Evolutionary conservation across 768 basidiomycete species (phyloP).

Genomic region (Panaeolus papilionaceus): DNA sequence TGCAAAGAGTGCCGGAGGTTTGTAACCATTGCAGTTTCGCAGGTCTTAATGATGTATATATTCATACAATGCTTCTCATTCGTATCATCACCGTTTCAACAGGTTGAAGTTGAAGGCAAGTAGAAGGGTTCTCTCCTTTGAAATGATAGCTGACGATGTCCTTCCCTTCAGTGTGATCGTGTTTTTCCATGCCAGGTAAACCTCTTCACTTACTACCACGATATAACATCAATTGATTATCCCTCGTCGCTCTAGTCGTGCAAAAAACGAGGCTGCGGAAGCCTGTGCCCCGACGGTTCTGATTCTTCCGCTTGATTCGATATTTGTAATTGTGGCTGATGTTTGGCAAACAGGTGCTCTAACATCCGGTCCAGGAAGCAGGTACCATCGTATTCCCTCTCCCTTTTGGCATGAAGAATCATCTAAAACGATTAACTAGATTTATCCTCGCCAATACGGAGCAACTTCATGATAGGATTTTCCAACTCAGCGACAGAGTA

Average conservation of each 20-base stretch:
- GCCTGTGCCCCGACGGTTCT: conserved; percentile 64
- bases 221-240: conserved; percentile 13
- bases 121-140: not conserved
- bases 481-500: conserved; percentile 65
- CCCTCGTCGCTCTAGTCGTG: conserved; percentile 51
- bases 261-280: conserved; percentile 68
- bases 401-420: conserved; percentile 19
- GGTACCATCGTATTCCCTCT: conserved; percentile 38
- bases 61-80: conserved; percentile 12
- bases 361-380: conserved; percentile 68
- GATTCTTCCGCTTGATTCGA: conserved; percentile 20
- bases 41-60: conserved; percentile 8
- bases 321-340: conserved; percentile 19
- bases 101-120: conserved; percentile 58
- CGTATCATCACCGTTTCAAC: conserved; percentile 1
- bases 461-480: conserved; percentile 68
- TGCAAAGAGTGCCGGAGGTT: conserved; percentile 60
- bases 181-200: conserved; percentile 65
- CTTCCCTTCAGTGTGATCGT: conserved; percentile 58
- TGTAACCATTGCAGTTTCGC: conserved; percentile 18
- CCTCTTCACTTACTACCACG: conserved; percentile 17
- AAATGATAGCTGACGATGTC: conserved; percentile 12
- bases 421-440: conserved; percentile 35
- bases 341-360: conserved; percentile 49
- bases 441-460: conserved; percentile 75